A percentile compares a stretch with the other conserved stretches of the same genome.
Evolutionary conservation across 202 grass and related monocot species (phyloP).

Genomic region (Zoysia matrella): DNA sequence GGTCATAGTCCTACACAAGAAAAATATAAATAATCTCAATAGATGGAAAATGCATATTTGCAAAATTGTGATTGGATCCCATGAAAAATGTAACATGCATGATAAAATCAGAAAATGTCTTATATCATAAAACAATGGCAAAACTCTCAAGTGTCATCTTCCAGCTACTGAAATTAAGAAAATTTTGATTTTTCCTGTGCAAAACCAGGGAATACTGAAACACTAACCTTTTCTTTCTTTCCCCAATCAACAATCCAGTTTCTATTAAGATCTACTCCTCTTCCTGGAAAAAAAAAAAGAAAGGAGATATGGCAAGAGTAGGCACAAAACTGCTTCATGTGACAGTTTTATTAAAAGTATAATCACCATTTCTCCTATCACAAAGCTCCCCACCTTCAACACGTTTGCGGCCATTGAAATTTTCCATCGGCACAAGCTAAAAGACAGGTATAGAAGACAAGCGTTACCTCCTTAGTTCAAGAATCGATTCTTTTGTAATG

Average conservation of each 20-base stretch:
- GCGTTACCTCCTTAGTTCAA: conserved; percentile 2
- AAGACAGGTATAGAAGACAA: conserved; percentile 3
- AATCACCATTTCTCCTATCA: conserved; percentile 96
- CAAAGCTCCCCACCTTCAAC: conserved; percentile 87
- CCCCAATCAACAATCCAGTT: conserved; percentile 99
- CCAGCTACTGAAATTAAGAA: background rate
- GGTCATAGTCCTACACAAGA: conserved; percentile 83
- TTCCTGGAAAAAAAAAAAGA: conserved; percentile 65
- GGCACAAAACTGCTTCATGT: conserved; percentile 15
- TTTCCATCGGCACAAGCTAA: conserved; percentile 97
- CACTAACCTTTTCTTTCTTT: conserved; percentile 92
- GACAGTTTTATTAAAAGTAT: conserved; percentile 28
- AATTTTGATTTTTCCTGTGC: conserved; percentile 4
- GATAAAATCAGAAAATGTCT: background rate
- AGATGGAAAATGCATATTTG: background rate
- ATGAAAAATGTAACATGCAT: conserved; percentile 18
- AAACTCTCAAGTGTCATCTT: background rate
- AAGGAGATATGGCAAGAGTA: conserved; percentile 13
- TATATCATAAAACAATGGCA: conserved; percentile 13
- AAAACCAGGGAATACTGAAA: background rate
- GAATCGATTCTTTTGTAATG: background rate
- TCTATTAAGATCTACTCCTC: conserved; percentile 97
- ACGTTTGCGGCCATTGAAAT: conserved; percentile 82
- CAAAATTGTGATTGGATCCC: background rate
- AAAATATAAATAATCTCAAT: conserved; percentile 27